Base-by-base conservation (phyloP, 352 stramenopile genomes). In the Globisporangium viniferum region DNA sequence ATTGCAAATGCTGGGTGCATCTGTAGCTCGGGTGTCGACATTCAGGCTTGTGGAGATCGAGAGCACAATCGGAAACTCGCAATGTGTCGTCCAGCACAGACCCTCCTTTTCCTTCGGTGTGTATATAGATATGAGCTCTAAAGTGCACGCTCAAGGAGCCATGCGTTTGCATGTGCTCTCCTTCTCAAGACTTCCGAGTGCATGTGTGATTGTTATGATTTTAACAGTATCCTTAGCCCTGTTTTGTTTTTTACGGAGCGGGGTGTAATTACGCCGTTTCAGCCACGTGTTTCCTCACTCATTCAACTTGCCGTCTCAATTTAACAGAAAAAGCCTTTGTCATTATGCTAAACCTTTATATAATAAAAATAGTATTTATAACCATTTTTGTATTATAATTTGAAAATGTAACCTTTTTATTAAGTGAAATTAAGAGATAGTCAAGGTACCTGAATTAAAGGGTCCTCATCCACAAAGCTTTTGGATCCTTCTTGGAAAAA, bases 401-500 rank as follows among this genome's bases (percentile, higher is more conserved):
- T 44, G 9, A 0, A 8, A 7, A n/a, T 8, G 8, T n/a, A 49
- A 5, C 41, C 15, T 49, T 49, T 49, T 44, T 49, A 15, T 20
- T 9, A n/a, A n/a, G 4, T 2, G 9, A 14, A 49, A 3, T 1
- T 49, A 5, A n/a, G 0, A 9, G 2, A n/a, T 49, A 9, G 0
- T 49, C 18, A 18, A 14, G 4, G 6, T 12, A 22, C 18, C 44
- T 22, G 22, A 51, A 22, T 51, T 7, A 22, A 22, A 51, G 12
- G 44, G 44, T 49, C 8, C 1, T 9, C 2, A 51, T 20, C 10
- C 4, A 4, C 4, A 9, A n/a, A 3, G 15, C 58, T 64, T 54
- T 61, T 53, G 57, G 57, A 62, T 62, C 57, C 22, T 56, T 58
- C 24, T 36, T 36, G n/a, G 8, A 5, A 57, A 5, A 57, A 49